phyloP scores from a whole-genome alignment of 1,284 basidiomycete species.

The Irpex sp. region DNA sequence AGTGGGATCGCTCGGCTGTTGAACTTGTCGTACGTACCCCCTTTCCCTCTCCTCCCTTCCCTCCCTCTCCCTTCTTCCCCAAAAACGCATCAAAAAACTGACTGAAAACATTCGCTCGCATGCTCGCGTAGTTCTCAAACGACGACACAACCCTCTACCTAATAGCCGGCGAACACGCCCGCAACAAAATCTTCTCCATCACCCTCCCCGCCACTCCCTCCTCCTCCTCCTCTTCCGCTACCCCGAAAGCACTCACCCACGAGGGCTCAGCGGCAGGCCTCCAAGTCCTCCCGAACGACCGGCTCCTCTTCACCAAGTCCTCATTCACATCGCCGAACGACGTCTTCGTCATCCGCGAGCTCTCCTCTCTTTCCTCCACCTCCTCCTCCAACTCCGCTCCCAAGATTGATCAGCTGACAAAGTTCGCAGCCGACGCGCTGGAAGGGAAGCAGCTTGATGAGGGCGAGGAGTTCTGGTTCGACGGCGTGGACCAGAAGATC shows the following conservation, averaged over 20 bases:
- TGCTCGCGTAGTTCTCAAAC: slow-evolving; percentile 76
- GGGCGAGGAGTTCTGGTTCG: slow-evolving; percentile 83
- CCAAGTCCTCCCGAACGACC: slow-evolving; percentile 53
- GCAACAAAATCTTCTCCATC: slow-evolving; percentile 66
- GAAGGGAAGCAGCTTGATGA: slow-evolving; percentile 48
- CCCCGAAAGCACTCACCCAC: slow-evolving; percentile 50
- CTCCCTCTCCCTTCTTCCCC: too few relatives aligned
- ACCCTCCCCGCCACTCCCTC: slow-evolving; percentile 60
- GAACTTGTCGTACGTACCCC: slow-evolving; percentile 49
- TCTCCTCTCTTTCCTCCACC: slow-evolving; percentile 37
- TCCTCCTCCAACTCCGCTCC: too few relatives aligned
- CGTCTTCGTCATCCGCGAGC: slow-evolving; percentile 52
- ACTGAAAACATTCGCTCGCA: too few relatives aligned
- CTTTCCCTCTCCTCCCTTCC: too few relatives aligned
- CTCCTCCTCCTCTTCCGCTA: too few relatives aligned
- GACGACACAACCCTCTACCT: slow-evolving; percentile 69
- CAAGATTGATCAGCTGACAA: slow-evolving; percentile 48
- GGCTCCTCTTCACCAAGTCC: slow-evolving; percentile 62
- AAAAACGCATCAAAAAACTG: too few relatives aligned
- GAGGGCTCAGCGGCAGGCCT: slow-evolving; percentile 51
- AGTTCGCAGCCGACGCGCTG: slow-evolving; percentile 54
- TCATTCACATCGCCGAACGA: slow-evolving; percentile 73
- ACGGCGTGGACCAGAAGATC: slow-evolving; percentile 67
- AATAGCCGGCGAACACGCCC: slow-evolving; percentile 71
- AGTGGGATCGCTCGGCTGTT: slow-evolving; percentile 79